Evolutionary conservation across 352 stramenopile genomes (phyloP).

Genomic region (Phytophthora sansomeana): DNA sequence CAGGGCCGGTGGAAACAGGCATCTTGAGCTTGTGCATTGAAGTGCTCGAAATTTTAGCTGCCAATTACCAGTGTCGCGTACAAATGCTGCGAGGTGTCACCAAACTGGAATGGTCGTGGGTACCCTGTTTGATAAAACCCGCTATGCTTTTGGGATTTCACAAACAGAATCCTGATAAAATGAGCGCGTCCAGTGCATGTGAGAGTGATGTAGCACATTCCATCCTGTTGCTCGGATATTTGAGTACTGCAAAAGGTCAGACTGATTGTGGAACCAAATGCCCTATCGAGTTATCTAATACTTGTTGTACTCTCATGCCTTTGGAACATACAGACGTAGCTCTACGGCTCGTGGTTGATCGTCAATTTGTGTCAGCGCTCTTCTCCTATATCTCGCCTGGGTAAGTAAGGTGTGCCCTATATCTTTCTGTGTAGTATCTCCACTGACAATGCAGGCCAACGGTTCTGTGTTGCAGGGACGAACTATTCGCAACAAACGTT

Average conservation of each 20-base stretch:
- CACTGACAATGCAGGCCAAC: neutral
- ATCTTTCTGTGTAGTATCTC: neutral
- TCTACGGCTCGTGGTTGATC: conserved; percentile 9
- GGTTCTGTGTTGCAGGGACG: neutral
- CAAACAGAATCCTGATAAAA: neutral
- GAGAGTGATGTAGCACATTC: neutral
- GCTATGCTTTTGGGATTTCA: neutral
- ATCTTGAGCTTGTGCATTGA: conserved; percentile 10
- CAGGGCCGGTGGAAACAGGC: neutral
- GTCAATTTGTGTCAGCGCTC: conserved; percentile 9
- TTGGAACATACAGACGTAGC: conserved; percentile 23
- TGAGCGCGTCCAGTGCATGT: neutral
- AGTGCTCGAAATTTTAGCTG: conserved; percentile 17
- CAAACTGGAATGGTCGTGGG: conserved; percentile 27
- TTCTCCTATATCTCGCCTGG: conserved; percentile 22
- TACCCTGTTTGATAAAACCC: conserved; percentile 5
- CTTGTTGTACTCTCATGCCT: neutral
- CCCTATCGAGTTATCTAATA: neutral
- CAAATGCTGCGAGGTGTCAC: conserved; percentile 22
- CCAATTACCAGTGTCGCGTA: conserved; percentile 20
- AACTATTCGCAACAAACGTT: conserved; percentile 3
- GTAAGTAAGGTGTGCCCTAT: neutral
- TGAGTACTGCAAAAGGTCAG: conserved; percentile 30
- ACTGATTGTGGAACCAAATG: neutral
- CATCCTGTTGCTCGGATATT: conserved; percentile 23